Base-by-base conservation (phyloP, 2,329 filamentous ascomycete genomes). In the Fusarium sororula region DNA sequence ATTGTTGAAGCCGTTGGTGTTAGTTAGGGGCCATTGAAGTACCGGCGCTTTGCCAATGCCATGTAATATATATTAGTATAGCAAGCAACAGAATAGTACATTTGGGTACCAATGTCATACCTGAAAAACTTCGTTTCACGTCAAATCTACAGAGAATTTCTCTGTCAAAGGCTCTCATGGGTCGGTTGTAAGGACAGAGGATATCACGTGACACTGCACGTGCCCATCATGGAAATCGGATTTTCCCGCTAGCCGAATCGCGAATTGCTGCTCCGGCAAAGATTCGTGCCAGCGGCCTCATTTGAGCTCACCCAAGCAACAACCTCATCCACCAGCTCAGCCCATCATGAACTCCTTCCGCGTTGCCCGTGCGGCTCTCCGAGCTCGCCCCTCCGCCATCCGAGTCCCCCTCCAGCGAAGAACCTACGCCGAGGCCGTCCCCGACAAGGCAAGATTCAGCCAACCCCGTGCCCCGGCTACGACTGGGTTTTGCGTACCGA, bases 311-410 rank as follows among this genome's bases (percentile, higher is more conserved):
- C 72, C 81, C 81, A 83, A 83, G 83, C 85, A 87, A 80, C 81
- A 85, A 81, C 76, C 80, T 80, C 85, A 85, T 87, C 87, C 86
- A 83, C 82, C 83, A 83, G 81, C 83, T 81, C 83, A 84, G 75
- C 81, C 81, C 88, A 90, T 85, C 87, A 98, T 98, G 96, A 98
- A 95, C 91, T 93, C 94, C 85, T 87, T 98, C 87, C 94, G 95
- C 86, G 89, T 98, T 86, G 94, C 95, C 88, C 93, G 96, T 86
- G 90, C 91, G 85, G 96, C 94, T 87, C 89, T 98, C 84, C 90
- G 94, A 87, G 94, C 91, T 82, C 93, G 92, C 82, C 92, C 95
- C 82, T 87, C 93, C 82, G 90, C 92, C 84, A 87, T 96, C 85
- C 90, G 92, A 84, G 88, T 91, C 79, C 91, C 93, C 80, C 82